Base-by-base conservation (phyloP, 148 eudicot genomes). In the Hydrangea macrophylla region DNA sequence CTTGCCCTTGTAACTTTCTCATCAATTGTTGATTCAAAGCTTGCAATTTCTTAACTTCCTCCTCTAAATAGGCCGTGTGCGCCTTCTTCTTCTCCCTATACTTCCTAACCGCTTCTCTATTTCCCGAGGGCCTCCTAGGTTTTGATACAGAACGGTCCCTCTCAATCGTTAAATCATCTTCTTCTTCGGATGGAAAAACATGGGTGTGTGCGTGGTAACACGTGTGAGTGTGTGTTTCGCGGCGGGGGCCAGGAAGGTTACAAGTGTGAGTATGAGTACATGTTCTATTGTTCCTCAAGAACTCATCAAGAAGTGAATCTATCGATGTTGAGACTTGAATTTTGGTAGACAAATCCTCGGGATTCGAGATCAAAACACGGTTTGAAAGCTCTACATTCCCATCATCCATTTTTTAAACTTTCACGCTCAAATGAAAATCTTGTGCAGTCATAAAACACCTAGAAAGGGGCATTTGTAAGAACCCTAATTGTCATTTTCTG, bases 51-150 rank as follows among this genome's bases (percentile, higher is more conserved):
- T 62, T 80, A 9, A 86, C 90, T 67, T 86, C 90, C 55, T 86
- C 88, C 58, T 88, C 94, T 35, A 88, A 71, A 30, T 74, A 84
- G 33, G 85, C 88, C 0, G 80, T 68, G 44, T 82, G 88, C 11
- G 90, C 90, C 75, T 82, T 86, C 77, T 88, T 88, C 78, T 86
- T 88, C 78, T 86, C 88, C 57, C 90, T 32, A 23, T 86, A 88
- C 79, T 84, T 88, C 64, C 85, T 65, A n/a, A 88, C 94, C 1
- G 94, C 94, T 62, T 83, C 90, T 35, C 88, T 77, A 53, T 88
- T 88, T 3, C 94, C 87, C 51, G 70, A 70, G 55, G 86, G 70
- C 68, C 73, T 80, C 51, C 61, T 68, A 4, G 68, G 66, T 62
- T 73, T 83, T 24, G 42, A 32, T 40, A 60, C 65, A 2, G 61